phyloP scores from a whole-genome alignment of 2,329 filamentous ascomycete species.

The Gnomoniopsis sp. region DNA sequence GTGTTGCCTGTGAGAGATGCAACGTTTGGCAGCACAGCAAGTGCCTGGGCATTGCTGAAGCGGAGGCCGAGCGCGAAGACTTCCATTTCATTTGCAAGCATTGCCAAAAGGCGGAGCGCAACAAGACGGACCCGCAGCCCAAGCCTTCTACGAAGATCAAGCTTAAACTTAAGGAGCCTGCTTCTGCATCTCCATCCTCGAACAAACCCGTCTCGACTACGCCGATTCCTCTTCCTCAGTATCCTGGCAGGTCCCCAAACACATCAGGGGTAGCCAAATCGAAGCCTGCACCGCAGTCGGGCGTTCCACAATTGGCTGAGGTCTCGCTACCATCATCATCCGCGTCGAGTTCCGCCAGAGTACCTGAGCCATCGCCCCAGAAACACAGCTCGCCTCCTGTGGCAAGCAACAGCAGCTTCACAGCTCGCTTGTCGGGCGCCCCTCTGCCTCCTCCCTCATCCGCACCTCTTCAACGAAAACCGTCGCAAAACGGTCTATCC shows the following conservation, averaged over 20 bases:
- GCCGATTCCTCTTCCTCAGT: constrained; percentile 17
- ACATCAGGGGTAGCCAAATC: background rate
- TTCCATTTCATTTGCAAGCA: constrained; percentile 83
- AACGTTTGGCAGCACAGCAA: constrained; percentile 97
- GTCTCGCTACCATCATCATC: constrained; percentile 11
- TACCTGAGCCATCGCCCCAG: constrained; percentile 16
- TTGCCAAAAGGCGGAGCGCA: constrained; percentile 63
- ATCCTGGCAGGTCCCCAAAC: constrained; percentile 12
- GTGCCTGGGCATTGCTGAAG: constrained; percentile 76
- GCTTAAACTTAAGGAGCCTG: constrained; percentile 43
- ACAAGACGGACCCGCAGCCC: constrained; percentile 54
- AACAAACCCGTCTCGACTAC: constrained; percentile 23
- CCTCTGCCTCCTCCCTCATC: background rate
- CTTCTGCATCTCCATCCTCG: constrained; percentile 23
- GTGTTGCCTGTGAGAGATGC: constrained; percentile 89
- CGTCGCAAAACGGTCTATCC: constrained; percentile 28
- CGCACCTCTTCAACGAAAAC: constrained; percentile 12
- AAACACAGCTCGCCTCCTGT: constrained; percentile 15
- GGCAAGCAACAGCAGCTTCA: background rate
- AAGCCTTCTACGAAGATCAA: constrained; percentile 52
- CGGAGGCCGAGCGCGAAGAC: constrained; percentile 77
- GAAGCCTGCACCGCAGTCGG: constrained; percentile 4
- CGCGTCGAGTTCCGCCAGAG: constrained; percentile 2
- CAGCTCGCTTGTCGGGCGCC: constrained; percentile 2
- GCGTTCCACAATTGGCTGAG: constrained; percentile 9